phyloP scores from a whole-genome alignment of 2,329 filamentous ascomycete species.

The Arthrinium puccinioides region DNA sequence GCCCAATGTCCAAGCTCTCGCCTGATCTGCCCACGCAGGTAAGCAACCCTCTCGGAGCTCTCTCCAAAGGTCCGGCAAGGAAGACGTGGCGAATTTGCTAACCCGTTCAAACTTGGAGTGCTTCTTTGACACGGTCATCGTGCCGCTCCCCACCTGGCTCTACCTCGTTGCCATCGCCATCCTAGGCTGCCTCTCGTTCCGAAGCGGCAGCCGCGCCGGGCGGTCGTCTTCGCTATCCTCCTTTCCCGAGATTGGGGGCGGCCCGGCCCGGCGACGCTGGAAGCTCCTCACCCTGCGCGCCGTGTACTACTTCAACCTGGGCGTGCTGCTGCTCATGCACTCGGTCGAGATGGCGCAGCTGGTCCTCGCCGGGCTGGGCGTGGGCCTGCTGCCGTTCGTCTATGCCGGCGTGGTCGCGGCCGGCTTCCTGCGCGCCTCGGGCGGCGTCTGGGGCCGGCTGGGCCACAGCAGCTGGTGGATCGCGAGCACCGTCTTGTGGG shows the following conservation, averaged over 20 bases:
- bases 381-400: slow-evolving; percentile 4
- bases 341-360: slow-evolving; percentile 15
- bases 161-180: slow-evolving; percentile 8
- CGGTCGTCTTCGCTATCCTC: slow-evolving; percentile 1
- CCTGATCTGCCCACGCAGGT: slow-evolving; percentile 15
- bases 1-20: slow-evolving; percentile 4
- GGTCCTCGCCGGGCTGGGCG: slow-evolving; percentile 3
- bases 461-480: slow-evolving; percentile 9
- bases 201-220: slow-evolving; percentile 3
- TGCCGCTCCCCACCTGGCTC: slow-evolving; percentile 16
- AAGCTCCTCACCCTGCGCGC: slow-evolving; percentile 10
- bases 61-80: too few species aligned
- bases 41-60: too few species aligned
- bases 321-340: slow-evolving; percentile 15
- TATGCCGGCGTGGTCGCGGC: slow-evolving; percentile 12
- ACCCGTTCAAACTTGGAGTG: too few species aligned
- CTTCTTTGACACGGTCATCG: slow-evolving; percentile 18
- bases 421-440: slow-evolving; percentile 10
- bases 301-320: slow-evolving; percentile 15
- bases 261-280: slow-evolving; percentile 4
- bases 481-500: slow-evolving; percentile 15
- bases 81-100: too few species aligned
- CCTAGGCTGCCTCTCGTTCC: slow-evolving; percentile 10
- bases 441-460: slow-evolving; percentile 8
- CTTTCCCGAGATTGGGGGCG: neutral